Evolutionary conservation across 345 rosid genomes (phyloP), one percentile per base, ranked within the genome.

Genomic region (Arabidopsis arenosa): DNA sequence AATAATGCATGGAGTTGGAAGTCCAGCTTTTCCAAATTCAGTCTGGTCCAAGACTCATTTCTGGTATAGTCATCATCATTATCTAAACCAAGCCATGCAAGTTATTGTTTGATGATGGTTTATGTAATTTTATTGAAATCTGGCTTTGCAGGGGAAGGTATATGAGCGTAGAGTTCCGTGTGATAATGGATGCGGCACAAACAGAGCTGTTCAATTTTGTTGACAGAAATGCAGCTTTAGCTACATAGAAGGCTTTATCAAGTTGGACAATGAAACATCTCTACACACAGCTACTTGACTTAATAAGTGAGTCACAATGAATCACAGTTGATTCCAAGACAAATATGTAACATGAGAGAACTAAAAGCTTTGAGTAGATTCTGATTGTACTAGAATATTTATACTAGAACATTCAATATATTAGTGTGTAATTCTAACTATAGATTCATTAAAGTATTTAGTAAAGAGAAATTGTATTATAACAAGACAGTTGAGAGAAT

Each of bases 1-100:
- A 78, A 89, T 92, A 86, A 85, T 95, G 91, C 97, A 92, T 72
- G 97, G 96, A 79, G 86, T 92, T 81, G 85, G 86, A 63, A 95
- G 99, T 82, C 97, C 97, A 73, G 92, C 96, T 12, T 95, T 90
- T 79, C 93, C 90, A 2, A 84, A 88, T 75, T 47, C 91, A 67
- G 67, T 74, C 70, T 92, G 99, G 99, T 87, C 90, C 28, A 90
- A 78, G 80, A 84, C 93, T 73, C 97, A 95, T 89, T 95, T 95
- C 87, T 95, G 99, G 97, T 95, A 90, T 64, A 36, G 13, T 28
- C 39, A n/a, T 63, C 36, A 26, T 18, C 39, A 3, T 23, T 12
- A 48, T 17, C 68, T 40, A 62, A 63, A 48, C 64, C 70, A 33
- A 66, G n/a, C 70, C 74, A 52, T 66, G 30, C 45, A 33, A 40